Percentiles rank a stretch among this genome's conserved stretches.
phyloP scores from a whole-genome alignment of 1,139 yeast species.

The Debaryomyces robertsiae region DNA sequence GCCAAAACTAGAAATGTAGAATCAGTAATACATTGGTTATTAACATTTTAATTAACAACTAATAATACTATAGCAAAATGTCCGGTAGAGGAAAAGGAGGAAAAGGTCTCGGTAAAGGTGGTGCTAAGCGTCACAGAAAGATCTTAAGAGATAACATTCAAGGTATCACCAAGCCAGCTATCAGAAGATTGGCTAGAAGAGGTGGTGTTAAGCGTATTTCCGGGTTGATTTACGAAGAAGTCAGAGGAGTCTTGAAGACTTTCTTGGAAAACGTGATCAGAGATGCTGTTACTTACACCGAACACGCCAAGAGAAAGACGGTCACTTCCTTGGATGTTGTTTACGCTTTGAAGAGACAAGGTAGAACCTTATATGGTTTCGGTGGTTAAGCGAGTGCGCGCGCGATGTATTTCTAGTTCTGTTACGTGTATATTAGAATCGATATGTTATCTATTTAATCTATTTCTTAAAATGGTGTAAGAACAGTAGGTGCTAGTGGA shows the following conservation, averaged over 20 bases:
- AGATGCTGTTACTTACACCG: slow-evolving; percentile 99
- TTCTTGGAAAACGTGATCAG: slow-evolving; percentile 97
- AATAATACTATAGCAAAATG: slow-evolving; percentile 53
- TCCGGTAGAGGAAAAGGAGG: slow-evolving; percentile 99
- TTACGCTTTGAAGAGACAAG: slow-evolving; percentile 99
- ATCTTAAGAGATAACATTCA: slow-evolving; percentile 98
- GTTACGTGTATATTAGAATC: slow-evolving; percentile 37
- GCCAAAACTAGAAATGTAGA: not conserved
- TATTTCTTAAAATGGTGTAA: no score
- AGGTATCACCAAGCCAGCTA: slow-evolving; percentile 99
- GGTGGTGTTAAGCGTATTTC: slow-evolving; percentile 99
- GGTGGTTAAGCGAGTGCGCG: slow-evolving; percentile 70
- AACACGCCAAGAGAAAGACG: slow-evolving; percentile 99
- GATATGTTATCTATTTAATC: slow-evolving; percentile 9
- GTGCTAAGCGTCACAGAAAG: slow-evolving; percentile 99
- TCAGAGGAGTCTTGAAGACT: slow-evolving; percentile 93
- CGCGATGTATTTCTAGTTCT: slow-evolving; percentile 26
- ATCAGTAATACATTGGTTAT: slow-evolving; percentile 3
- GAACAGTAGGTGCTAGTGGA: slow-evolving; percentile 5
- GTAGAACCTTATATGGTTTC: slow-evolving; percentile 99
- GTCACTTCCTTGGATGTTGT: slow-evolving; percentile 98
- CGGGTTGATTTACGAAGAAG: slow-evolving; percentile 98
- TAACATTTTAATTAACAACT: slow-evolving; percentile 5
- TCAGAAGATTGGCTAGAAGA: slow-evolving; percentile 99
- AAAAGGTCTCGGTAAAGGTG: slow-evolving; percentile 98